Evolutionary conservation across 345 rosid species (phyloP).

Genomic region (Populus deltoides): DNA sequence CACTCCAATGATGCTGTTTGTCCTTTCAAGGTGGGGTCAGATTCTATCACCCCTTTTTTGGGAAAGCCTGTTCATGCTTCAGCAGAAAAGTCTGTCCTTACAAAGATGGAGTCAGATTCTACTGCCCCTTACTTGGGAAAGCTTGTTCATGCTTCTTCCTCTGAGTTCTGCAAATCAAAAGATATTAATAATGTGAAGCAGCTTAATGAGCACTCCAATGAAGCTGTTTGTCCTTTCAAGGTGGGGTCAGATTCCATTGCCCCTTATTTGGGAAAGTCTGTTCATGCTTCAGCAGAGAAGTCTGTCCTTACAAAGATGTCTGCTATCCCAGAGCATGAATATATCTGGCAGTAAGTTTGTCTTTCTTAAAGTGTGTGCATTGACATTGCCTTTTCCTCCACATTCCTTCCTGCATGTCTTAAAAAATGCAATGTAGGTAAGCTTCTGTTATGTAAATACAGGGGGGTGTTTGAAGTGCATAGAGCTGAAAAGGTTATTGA

Average conservation of each 20-base stretch:
- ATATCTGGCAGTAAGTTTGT: slow-evolving; percentile 83
- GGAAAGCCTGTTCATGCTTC: slow-evolving; percentile 30
- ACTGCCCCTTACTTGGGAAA: no score
- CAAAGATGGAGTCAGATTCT: slow-evolving; percentile 15
- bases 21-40: slow-evolving; percentile 28
- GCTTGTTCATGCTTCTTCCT: slow-evolving; percentile 1
- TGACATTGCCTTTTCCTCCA: neutral
- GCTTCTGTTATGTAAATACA: slow-evolving; percentile 32
- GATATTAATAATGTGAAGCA: slow-evolving; percentile 36
- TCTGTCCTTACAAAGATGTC: slow-evolving; percentile 37
- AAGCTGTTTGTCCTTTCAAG: slow-evolving; percentile 25
- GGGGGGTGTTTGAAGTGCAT: slow-evolving; percentile 75
- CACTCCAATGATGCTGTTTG: slow-evolving; percentile 27
- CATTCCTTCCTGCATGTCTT: neutral
- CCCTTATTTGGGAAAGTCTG: slow-evolving; percentile 34
- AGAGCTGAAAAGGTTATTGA: slow-evolving; percentile 46
- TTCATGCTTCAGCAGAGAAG: slow-evolving; percentile 27
- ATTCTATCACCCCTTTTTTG: slow-evolving; percentile 31
- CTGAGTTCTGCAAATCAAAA: slow-evolving; percentile 41
- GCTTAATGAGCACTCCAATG: slow-evolving; percentile 31
- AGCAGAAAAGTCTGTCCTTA: slow-evolving; percentile 29
- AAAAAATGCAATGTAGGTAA: neutral
- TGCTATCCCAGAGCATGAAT: slow-evolving; percentile 76
- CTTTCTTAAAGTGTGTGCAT: slow-evolving; percentile 1
- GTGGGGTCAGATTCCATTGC: slow-evolving; percentile 28